phyloP scores from a whole-genome alignment of 1,284 basidiomycete genomes.

The Puccinia polysora region DNA sequence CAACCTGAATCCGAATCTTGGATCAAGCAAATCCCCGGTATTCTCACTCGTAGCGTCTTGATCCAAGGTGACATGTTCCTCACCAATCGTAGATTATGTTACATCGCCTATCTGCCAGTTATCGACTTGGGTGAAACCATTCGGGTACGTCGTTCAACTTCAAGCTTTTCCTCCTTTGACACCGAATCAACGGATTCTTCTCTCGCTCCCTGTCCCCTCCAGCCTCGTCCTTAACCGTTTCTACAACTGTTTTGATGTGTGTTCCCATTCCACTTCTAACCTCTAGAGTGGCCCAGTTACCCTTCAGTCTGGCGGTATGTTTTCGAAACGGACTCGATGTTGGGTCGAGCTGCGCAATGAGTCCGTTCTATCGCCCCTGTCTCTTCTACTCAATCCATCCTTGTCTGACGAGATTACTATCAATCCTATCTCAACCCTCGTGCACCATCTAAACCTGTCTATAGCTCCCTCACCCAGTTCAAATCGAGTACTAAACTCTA shows the following conservation, averaged over 20 bases:
- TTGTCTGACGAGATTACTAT: background rate
- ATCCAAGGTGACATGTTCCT: constrained; percentile 49
- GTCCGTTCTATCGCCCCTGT: constrained; percentile 13
- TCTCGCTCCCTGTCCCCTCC: background rate
- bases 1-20: constrained; percentile 47
- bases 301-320: constrained; percentile 16
- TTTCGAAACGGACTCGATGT: constrained; percentile 27
- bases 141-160: constrained; percentile 21
- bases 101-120: constrained; percentile 48
- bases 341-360: constrained; percentile 43
- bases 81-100: constrained; percentile 49
- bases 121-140: constrained; percentile 32
- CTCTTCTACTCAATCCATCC: background rate
- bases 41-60: constrained; percentile 49
- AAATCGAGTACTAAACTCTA: constrained; percentile 49
- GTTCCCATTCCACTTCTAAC: background rate
- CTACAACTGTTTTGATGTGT: background rate
- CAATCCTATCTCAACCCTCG: background rate
- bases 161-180: background rate
- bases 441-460: background rate
- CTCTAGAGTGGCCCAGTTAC: constrained; percentile 40
- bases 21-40: constrained; percentile 45
- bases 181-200: background rate
- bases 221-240: background rate
- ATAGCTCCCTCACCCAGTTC: constrained; percentile 47